Conservation (phyloP, 345 rosid species). For the Arabidopsis thaliana region TAIR10.1 NC_003074.8:22655001-22655500, state of each 20-base stretch:
- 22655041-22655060: conserved; percentile 8
- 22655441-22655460: neutral
- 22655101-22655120: conserved; percentile 33
- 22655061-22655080: conserved; percentile 10
- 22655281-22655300: too few relatives aligned
- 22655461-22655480: neutral
- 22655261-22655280: neutral
- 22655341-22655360: neutral
- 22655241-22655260: neutral
- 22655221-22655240: conserved; percentile 5
- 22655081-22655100: conserved; percentile 30
- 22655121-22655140: conserved; percentile 11
- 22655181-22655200: conserved; percentile 15
- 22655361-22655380: neutral
- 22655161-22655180: conserved; percentile 7
- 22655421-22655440: neutral
- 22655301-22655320: neutral
- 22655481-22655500: too few relatives aligned
- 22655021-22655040: conserved; percentile 1
- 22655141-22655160: conserved; percentile 24
- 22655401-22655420: neutral
- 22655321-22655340: neutral
- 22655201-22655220: neutral
- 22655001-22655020: conserved; percentile 10
- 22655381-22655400: neutral